Conservation (phyloP, 2,329 filamentous ascomycete genomes). For the Calonectria henricotiae region DNA sequence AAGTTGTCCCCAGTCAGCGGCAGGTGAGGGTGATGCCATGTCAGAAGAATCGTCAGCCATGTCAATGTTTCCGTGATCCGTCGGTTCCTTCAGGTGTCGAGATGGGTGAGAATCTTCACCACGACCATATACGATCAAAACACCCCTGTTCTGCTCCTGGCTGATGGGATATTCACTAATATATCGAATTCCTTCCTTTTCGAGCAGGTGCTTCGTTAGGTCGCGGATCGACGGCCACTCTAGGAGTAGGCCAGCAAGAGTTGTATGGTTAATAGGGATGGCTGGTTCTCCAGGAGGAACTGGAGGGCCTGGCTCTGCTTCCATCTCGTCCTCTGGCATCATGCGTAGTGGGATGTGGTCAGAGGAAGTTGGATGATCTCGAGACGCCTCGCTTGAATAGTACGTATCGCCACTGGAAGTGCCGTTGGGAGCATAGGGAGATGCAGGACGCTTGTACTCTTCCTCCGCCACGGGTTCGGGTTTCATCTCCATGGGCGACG, state of each 20-base stretch:
- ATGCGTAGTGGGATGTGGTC: conserved; percentile 52
- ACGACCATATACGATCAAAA: conserved; percentile 83
- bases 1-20: conserved; percentile 74
- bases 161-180: conserved; percentile 83
- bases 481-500: conserved; percentile 45
- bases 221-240: conserved; percentile 79
- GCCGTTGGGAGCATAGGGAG: conserved; percentile 48
- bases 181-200: conserved; percentile 67
- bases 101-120: conserved; percentile 81
- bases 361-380: conserved; percentile 50
- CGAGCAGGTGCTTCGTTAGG: conserved; percentile 71
- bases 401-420: conserved; percentile 43
- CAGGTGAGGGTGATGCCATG: conserved; percentile 69
- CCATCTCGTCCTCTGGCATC: conserved; percentile 66
- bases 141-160: conserved; percentile 81
- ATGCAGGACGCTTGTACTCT: conserved; percentile 50
- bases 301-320: conserved; percentile 68
- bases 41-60: conserved; percentile 68
- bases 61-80: conserved; percentile 60
- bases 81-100: conserved; percentile 63
- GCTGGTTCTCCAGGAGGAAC: conserved; percentile 75
- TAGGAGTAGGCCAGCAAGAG: conserved; percentile 87
- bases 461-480: conserved; percentile 55
- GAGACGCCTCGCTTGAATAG: conserved; percentile 45
- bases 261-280: conserved; percentile 90